phyloP scores from a whole-genome alignment of 306 rosid genomes.

The Vigna angularis region DNA sequence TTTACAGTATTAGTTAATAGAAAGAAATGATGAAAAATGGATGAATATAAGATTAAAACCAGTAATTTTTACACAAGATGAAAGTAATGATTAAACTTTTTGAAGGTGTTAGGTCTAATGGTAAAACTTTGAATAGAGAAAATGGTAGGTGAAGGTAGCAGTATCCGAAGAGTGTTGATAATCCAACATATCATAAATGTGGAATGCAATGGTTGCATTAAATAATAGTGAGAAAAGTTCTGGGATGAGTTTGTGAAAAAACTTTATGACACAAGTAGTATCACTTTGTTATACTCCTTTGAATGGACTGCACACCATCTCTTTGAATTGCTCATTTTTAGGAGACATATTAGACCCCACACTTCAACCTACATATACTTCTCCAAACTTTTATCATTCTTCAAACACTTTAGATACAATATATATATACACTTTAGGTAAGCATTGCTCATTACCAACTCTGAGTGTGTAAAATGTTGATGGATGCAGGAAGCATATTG shows the following conservation, averaged over 20 bases:
- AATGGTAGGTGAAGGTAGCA: background rate
- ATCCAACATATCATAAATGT: slow-evolving; percentile 13
- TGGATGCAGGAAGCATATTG: slow-evolving; percentile 81
- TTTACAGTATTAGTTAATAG: too few species aligned
- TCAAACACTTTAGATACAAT: slow-evolving; percentile 6
- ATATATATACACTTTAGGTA: slow-evolving; percentile 8
- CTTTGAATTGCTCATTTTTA: slow-evolving; percentile 33
- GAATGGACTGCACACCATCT: slow-evolving; percentile 31
- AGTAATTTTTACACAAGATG: too few species aligned
- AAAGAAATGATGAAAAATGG: background rate
- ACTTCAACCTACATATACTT: slow-evolving; percentile 12
- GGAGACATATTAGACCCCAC: slow-evolving; percentile 31
- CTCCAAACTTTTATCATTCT: slow-evolving; percentile 34
- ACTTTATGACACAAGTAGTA: slow-evolving; percentile 34
- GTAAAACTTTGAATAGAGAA: background rate
- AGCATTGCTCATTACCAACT: background rate
- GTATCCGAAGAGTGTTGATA: background rate
- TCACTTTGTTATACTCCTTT: slow-evolving; percentile 1
- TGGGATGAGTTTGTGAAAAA: slow-evolving; percentile 21
- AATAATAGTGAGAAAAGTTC: slow-evolving; percentile 19
- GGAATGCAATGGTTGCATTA: slow-evolving; percentile 4
- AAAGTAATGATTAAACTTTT: background rate
- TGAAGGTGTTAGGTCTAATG: background rate
- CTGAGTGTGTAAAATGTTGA: background rate
- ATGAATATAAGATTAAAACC: too few species aligned